phyloP scores from a whole-genome alignment of 2,329 filamentous ascomycete genomes.

The Neoascochyta sp. region DNA sequence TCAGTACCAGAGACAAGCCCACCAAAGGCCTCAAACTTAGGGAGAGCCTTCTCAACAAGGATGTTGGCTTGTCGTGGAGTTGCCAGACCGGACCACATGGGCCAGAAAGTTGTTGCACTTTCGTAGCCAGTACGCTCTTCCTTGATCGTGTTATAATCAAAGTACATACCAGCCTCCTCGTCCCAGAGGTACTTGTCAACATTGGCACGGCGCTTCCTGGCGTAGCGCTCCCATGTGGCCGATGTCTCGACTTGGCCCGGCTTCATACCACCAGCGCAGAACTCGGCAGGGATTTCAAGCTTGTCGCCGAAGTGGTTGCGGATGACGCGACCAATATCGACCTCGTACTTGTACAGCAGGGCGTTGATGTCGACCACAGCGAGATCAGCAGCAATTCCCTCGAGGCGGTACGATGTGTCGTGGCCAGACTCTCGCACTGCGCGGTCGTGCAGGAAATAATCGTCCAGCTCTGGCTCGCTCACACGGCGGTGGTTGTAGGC shows the following conservation, averaged over 20 bases:
- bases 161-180: conserved; percentile 89
- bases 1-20: conserved; percentile 87
- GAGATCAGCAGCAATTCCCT: conserved; percentile 73
- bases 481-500: conserved; percentile 78
- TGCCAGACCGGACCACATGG: conserved; percentile 90
- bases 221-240: conserved; percentile 83
- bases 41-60: conserved; percentile 76
- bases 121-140: conserved; percentile 81
- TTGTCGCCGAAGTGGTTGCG: conserved; percentile 79
- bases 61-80: conserved; percentile 80
- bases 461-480: conserved; percentile 80
- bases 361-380: conserved; percentile 95
- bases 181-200: conserved; percentile 97
- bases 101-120: conserved; percentile 91
- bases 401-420: conserved; percentile 91
- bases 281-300: conserved; percentile 77
- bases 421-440: conserved; percentile 95
- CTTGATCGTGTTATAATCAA: conserved; percentile 88
- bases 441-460: conserved; percentile 94
- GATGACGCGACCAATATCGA: conserved; percentile 84
- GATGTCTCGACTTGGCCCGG: conserved; percentile 75
- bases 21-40: conserved; percentile 81
- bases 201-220: conserved; percentile 74
- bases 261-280: conserved; percentile 62
- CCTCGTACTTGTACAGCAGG: conserved; percentile 93